Base-by-base conservation (phyloP, 805 yeast species). In the Kazachstania africana region DNA sequence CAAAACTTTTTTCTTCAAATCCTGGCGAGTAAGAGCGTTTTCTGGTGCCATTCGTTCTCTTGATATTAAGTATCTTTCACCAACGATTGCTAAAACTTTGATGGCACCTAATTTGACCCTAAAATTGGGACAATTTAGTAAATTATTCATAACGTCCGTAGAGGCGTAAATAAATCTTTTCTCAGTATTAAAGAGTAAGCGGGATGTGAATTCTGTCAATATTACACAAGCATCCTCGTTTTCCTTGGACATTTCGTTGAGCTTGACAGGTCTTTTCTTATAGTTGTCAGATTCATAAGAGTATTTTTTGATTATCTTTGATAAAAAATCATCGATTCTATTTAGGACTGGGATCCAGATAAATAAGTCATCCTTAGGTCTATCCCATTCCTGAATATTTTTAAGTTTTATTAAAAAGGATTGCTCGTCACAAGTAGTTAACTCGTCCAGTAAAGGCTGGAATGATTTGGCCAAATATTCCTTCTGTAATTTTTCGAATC, bases 311-410 rank as follows among this genome's bases (percentile, higher is more conserved):
- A 79, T 67, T 15, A 68, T 59, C 3, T 46, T 43, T 31, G 74
- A 79, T 32, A 82, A 58, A 5, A 82, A 65, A 9, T 62, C 66
- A 49, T 87, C 95, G 47, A 87, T 72, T 43, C 77, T 63, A 52
- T 84, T 79, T 43, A 88, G 60, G 1, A 82, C 72, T 0, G 78
- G 68, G 18, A 81, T 70, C 91, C 94, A 87, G 36, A 75, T 76
- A 37, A 67, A 68, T 21, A 88, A 55, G 43, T 82, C 79, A 23
- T 79, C 81, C 37, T 73, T 63, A 6, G 83, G 77, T 16, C 75
- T 58, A 19, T 67, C 68, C 84, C 84, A 76, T 12, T 44, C 48
- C 37, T 62, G 43, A 36, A 68, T 60, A 3, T 38, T 38, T 10
- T 47, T 47, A 31, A 74, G 47, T 26, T 55, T 45, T 3, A 38